These are phyloP conservation scores for Linnemannia schmuckeri DNA, from an alignment of 192 early-diverging fungal species.

Conservation along the genomic window DNA sequence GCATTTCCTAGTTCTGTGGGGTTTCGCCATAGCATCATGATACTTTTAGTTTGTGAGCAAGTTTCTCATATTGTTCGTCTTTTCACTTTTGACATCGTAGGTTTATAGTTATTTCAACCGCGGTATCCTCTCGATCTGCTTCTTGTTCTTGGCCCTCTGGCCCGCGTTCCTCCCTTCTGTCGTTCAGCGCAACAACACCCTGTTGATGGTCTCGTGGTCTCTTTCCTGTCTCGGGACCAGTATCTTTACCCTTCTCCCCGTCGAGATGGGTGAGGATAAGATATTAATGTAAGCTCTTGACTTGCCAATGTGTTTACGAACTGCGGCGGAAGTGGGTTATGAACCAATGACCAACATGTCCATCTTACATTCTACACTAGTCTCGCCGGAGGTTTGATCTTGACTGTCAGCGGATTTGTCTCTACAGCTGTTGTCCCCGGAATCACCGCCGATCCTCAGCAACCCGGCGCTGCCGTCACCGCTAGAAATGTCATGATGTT, in stretches of 20 bases:
- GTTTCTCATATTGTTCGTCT: neutral
- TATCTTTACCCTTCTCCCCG: slow-evolving; percentile 89
- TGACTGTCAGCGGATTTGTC: slow-evolving; percentile 43
- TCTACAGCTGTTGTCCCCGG: slow-evolving; percentile 28
- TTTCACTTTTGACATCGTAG: slow-evolving; percentile 42
- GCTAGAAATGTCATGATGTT: slow-evolving; percentile 41
- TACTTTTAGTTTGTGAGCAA: neutral
- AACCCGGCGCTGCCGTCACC: slow-evolving; percentile 6
- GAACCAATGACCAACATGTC: too few relatives aligned
- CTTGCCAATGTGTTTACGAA: neutral
- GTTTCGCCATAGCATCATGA: neutral
- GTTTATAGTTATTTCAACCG: slow-evolving; percentile 92
- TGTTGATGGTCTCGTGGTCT: slow-evolving; percentile 75
- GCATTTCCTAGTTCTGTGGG: neutral
- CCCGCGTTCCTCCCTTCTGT: slow-evolving; percentile 70
- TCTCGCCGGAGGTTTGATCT: slow-evolving; percentile 58
- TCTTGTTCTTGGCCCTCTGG: slow-evolving; percentile 77
- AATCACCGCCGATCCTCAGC: slow-evolving; percentile 16
- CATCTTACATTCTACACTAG: slow-evolving; percentile 21
- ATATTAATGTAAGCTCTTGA: slow-evolving; percentile 68
- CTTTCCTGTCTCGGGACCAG: slow-evolving; percentile 77
- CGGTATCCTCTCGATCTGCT: slow-evolving; percentile 70
- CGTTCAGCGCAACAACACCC: slow-evolving; percentile 60
- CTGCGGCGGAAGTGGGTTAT: too few relatives aligned
- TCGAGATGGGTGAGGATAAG: slow-evolving; percentile 85